Conservation (phyloP, 1,284 basidiomycete genomes). For the Apiotrichum laibachii region DNA sequence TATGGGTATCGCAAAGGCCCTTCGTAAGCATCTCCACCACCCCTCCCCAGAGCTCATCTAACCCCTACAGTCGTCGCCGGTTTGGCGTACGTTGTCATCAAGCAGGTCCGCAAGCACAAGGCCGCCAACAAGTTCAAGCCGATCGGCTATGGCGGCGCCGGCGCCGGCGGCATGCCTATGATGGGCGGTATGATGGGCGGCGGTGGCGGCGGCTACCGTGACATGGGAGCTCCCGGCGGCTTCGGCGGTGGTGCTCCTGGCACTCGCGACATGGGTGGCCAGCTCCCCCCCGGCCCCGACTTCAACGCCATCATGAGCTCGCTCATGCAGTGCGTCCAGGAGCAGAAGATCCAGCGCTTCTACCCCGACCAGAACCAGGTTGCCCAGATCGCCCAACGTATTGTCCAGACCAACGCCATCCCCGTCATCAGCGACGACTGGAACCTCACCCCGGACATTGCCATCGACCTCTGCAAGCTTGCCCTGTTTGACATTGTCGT, state of each 20-base stretch:
- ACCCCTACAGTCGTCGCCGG: constrained; percentile 7
- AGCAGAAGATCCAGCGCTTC: constrained; percentile 53
- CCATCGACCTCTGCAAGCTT: constrained; percentile 25
- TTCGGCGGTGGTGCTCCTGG: constrained; percentile 1
- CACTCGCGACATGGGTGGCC: neutral
- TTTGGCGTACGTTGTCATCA: constrained; percentile 16
- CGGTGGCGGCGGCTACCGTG: neutral
- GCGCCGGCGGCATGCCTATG: too few species aligned
- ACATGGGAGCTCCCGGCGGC: neutral
- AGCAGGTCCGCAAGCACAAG: constrained; percentile 6
- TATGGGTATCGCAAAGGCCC: constrained; percentile 16
- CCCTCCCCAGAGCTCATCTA: neutral
- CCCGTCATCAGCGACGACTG: constrained; percentile 50
- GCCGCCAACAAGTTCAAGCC: constrained; percentile 14
- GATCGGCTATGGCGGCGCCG: neutral
- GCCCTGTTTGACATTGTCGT: constrained; percentile 22
- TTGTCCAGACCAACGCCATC: constrained; percentile 46
- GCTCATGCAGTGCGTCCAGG: constrained; percentile 19
- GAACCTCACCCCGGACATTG: constrained; percentile 52
- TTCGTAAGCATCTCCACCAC: neutral
- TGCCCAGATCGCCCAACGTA: constrained; percentile 50
- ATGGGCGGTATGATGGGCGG: too few species aligned
- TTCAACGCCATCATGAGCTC: constrained; percentile 9
- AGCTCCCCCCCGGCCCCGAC: constrained; percentile 4
- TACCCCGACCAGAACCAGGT: constrained; percentile 53